Conservation (phyloP, 176 grass and related monocot species). For the Zea luxurians region DNA sequence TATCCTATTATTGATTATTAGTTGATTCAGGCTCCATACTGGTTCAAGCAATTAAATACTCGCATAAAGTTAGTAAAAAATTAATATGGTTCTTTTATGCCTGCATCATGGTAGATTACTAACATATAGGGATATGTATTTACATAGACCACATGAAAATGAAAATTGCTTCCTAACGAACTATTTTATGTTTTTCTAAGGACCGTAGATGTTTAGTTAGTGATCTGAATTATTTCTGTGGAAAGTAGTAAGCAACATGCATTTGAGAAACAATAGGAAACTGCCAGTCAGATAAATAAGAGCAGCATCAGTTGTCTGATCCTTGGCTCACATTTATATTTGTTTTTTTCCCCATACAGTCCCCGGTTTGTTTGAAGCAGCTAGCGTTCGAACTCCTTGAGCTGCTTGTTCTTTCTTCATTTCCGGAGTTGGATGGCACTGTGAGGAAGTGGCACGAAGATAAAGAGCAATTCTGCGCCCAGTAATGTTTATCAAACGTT, state of each 20-base stretch:
- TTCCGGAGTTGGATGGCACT: conserved; percentile 79
- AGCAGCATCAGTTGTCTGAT: neutral
- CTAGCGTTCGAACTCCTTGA: conserved; percentile 85
- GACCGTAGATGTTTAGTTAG: neutral
- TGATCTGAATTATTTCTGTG: neutral
- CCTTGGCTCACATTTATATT: conserved; percentile 25
- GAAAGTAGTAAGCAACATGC: neutral
- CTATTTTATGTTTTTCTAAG: neutral
- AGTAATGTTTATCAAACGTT: neutral
- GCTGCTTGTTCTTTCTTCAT: conserved; percentile 66
- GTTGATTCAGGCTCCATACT: neutral
- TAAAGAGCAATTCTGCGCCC: conserved; percentile 33
- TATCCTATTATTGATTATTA: neutral
- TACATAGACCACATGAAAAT: neutral
- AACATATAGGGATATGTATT: neutral
- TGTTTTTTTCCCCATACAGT: conserved; percentile 53
- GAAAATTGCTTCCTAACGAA: neutral
- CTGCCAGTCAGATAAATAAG: neutral
- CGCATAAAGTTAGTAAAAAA: neutral
- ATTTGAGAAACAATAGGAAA: neutral
- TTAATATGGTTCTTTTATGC: neutral
- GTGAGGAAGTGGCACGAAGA: conserved; percentile 75
- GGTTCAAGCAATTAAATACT: conserved; percentile 16
- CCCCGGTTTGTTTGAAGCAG: conserved; percentile 88
- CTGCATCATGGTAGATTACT: neutral